phyloP scores from a whole-genome alignment of 2,329 filamentous ascomycete species.

The Penicillium sp. region DNA sequence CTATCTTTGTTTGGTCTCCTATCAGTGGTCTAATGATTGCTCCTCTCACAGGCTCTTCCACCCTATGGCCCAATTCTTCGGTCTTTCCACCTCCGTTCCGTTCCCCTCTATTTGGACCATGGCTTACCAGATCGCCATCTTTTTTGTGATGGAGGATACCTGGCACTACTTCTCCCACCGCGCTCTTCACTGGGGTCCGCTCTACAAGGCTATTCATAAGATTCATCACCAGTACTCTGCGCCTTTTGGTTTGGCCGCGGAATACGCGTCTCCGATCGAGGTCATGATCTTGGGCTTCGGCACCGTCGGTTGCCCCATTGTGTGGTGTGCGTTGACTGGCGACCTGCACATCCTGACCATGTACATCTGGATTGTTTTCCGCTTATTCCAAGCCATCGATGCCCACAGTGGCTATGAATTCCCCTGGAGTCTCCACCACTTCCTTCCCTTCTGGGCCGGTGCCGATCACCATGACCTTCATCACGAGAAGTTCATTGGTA shows the following conservation, averaged over 20 bases:
- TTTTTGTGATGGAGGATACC: conserved; percentile 92
- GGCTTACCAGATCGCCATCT: conserved; percentile 81
- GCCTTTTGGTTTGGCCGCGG: conserved; percentile 90
- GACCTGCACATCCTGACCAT: conserved; percentile 95
- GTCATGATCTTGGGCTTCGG: conserved; percentile 91
- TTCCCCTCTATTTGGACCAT: conserved; percentile 85
- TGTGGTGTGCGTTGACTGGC: conserved; percentile 76
- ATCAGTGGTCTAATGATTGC: not conserved
- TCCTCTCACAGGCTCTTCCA: conserved; percentile 70
- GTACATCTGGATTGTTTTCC: conserved; percentile 91
- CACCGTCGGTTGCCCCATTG: conserved; percentile 72
- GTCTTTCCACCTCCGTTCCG: conserved; percentile 79
- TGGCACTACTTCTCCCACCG: conserved; percentile 99
- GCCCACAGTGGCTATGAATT: conserved; percentile 98
- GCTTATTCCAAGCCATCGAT: conserved; percentile 95
- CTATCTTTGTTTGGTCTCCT: not conserved
- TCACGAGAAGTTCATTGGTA: conserved; percentile 97
- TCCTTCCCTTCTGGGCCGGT: conserved; percentile 96
- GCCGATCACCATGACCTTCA: conserved; percentile 95
- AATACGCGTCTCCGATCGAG: conserved; percentile 97
- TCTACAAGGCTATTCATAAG: conserved; percentile 97
- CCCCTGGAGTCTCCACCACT: conserved; percentile 91
- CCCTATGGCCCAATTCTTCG: conserved; percentile 87
- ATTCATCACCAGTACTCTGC: conserved; percentile 99
- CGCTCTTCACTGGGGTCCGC: conserved; percentile 82